Percentiles rank a stretch among this genome's conserved stretches.
Evolutionary conservation across 75 land plant species (phyloP).

Genomic region (Pseudotsuga menziesii): DNA sequence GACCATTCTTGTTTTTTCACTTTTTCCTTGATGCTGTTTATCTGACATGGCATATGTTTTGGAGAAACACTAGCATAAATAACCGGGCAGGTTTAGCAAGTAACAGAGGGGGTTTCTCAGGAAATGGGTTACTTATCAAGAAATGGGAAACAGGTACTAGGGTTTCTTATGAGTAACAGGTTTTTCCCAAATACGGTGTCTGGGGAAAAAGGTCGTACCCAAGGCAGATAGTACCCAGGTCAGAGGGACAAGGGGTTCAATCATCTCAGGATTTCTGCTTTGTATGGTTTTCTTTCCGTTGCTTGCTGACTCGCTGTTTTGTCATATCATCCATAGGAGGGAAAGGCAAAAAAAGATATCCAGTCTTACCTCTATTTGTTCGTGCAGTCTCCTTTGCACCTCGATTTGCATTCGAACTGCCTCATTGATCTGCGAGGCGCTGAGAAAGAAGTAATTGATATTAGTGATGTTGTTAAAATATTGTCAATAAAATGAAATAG

Average conservation of each 20-base stretch:
- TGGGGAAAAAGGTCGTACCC: too few species aligned
- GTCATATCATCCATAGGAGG: neutral
- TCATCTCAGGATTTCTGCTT: neutral
- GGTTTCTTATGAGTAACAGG: too few species aligned
- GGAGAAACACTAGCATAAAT: too few species aligned
- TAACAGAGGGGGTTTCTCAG: too few species aligned
- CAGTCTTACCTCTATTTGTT: conserved; percentile 71
- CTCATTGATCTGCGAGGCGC: conserved; percentile 51
- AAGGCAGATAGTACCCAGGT: neutral
- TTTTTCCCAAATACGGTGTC: too few species aligned
- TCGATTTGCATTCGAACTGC: conserved; percentile 77
- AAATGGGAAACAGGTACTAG: too few species aligned
- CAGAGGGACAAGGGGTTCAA: neutral
- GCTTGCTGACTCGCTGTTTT: conserved; percentile 1
- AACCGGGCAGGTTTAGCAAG: too few species aligned
- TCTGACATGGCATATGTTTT: too few species aligned
- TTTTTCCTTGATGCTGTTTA: too few species aligned
- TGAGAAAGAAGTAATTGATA: conserved; percentile 13
- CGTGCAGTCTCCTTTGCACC: conserved; percentile 68
- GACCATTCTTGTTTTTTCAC: too few species aligned
- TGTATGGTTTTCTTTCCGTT: neutral
- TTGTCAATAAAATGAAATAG: neutral
- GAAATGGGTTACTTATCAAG: too few species aligned
- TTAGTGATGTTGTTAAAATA: neutral
- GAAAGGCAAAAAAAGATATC: neutral